phyloP scores from a whole-genome alignment of 805 yeast species.

The Teunomyces pallodes region DNA sequence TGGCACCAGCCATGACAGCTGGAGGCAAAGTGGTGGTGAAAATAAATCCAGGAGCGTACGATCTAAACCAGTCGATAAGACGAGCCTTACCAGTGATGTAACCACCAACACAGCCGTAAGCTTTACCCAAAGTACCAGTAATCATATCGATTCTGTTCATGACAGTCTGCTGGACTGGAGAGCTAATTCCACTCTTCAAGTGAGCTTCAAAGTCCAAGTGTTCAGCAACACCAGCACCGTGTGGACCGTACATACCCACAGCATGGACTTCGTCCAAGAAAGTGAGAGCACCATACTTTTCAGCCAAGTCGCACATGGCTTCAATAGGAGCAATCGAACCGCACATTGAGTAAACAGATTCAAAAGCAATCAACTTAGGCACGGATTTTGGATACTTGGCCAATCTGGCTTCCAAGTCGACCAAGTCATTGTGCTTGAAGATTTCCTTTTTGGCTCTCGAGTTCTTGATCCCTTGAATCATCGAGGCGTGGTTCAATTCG shows the following conservation, averaged over 20 bases:
- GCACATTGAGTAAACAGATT: constrained; percentile 96
- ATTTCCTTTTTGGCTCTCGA: constrained; percentile 85
- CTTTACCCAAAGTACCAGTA: constrained; percentile 97
- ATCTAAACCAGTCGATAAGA: constrained; percentile 92
- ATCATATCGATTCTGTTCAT: constrained; percentile 92
- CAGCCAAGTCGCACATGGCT: constrained; percentile 91
- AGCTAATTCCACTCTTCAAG: constrained; percentile 60
- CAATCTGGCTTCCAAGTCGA: constrained; percentile 76
- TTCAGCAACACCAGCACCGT: constrained; percentile 99
- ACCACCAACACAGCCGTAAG: constrained; percentile 97
- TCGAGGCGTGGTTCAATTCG: constrained; percentile 93
- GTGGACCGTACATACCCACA: constrained; percentile 98
- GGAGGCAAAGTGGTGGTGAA: constrained; percentile 98
- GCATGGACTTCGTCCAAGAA: constrained; percentile 98
- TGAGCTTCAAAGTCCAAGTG: constrained; percentile 88
- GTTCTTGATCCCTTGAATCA: constrained; percentile 94
- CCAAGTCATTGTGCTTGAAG: constrained; percentile 86
- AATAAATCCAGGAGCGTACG: constrained; percentile 95
- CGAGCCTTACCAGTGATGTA: constrained; percentile 86
- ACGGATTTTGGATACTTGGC: constrained; percentile 78
- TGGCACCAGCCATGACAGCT: constrained; percentile 94
- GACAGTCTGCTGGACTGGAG: constrained; percentile 51
- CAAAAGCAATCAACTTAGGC: constrained; percentile 96
- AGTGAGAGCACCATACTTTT: constrained; percentile 94
- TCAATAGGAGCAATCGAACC: constrained; percentile 96